Base-by-base conservation (phyloP, 2,329 filamentous ascomycete genomes). In the Cytospora piceae region DNA sequence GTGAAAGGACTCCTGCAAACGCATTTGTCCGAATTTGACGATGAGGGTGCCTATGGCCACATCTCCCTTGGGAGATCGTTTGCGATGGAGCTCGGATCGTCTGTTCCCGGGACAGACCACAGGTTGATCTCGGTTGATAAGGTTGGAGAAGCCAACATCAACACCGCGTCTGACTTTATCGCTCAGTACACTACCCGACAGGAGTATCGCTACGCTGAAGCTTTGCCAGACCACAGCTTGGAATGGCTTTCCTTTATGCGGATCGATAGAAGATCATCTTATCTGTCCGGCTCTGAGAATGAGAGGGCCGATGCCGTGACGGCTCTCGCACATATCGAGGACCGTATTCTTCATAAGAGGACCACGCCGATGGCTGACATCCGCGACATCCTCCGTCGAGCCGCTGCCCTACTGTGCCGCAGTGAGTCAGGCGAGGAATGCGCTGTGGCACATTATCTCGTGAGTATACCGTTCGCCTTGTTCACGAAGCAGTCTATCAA, bases 401-500 rank as follows among this genome's bases (percentile, higher is more conserved):
- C 94, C 29, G 94, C 95, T 39, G 91, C 93, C 32, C 80, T 98
- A 20, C 84, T 99, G 7, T 98, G 94, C 76, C 88, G 91, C 63
- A 90, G 87, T 69, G 85, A 88, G 67, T 65, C 61, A 24, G 86
- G 85, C 54, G 90, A 93, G 68, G 90, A 94, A 73, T 90, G 90
- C 64, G 87, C 90, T 0, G 89, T 97, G 64, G 88, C 93, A 15
- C 91, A 94, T 73, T 90, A 96, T 73, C 84, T 99, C 20, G 94
- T 99, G 68, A 90, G 87, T 70, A 95, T 99, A 67, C 96, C 95
- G 0, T 99, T 99, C 77, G 86, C 87, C 51, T 87, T 97, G 56
- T 98, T 99, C 75, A 96, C 91, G 6, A 97, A 96, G 75, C 91
- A 96, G 73, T 95, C 94, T 2, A 95, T 99, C 75, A 96, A 97